Conservation (phyloP, 768 basidiomycete genomes). For the Lactarius sp. region DNA sequence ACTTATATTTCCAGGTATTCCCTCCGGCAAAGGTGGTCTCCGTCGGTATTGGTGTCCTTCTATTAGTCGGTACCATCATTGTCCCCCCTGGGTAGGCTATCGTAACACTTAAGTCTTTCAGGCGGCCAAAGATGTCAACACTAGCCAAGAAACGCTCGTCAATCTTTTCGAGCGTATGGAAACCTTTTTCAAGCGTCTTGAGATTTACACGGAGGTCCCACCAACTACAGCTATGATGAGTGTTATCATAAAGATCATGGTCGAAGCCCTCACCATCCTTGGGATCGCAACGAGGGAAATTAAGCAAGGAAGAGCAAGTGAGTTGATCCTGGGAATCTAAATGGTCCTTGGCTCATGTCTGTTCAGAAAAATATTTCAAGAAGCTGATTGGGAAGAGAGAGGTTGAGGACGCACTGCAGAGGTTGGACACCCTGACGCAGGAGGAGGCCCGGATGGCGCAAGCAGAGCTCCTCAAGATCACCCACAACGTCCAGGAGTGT, state of each 20-base stretch:
- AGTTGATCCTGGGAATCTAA: too few relatives aligned
- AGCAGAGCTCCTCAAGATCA: neutral
- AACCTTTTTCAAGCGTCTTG: neutral
- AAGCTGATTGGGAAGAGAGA: neutral
- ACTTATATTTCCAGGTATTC: neutral
- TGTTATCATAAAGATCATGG: neutral
- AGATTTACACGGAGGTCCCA: neutral
- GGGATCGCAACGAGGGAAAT: too few relatives aligned
- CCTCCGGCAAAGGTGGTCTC: neutral
- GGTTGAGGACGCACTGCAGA: neutral
- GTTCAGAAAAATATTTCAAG: neutral
- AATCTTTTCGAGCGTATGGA: neutral
- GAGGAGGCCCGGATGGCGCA: neutral
- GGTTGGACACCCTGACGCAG: neutral
- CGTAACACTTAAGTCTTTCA: neutral
- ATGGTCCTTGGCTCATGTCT: neutral
- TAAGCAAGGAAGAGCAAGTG: too few relatives aligned
- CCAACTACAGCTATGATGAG: neutral
- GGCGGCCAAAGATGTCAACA: neutral
- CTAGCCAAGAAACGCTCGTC: neutral
- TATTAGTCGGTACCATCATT: neutral
- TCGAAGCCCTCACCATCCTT: too few relatives aligned
- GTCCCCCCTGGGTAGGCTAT: neutral
- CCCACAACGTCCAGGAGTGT: neutral
- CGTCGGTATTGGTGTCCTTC: neutral